Base-by-base conservation (phyloP, 129 eudicot species). In the Flaveria sonorensis region DNA sequence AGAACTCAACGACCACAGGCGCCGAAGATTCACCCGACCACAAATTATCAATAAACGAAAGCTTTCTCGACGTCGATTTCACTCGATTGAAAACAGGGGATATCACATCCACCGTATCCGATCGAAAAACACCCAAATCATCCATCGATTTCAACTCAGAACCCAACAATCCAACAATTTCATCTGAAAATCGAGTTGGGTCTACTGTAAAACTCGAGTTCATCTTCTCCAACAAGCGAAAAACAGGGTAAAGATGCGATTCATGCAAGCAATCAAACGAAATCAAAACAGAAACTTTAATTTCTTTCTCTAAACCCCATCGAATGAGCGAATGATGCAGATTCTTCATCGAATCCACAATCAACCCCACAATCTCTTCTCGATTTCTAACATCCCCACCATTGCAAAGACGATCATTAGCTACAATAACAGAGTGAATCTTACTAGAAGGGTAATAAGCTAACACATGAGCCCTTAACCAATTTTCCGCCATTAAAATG, bases 281-380 rank as follows among this genome's bases (percentile, higher is more conserved):
- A 57, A 93, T 47, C 20, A 90, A 84, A 81, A 88, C 84, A 8
- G 97, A 83, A 14, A 88, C 91, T 74, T 87, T 88, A 59, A 93
- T 93, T 8, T 88, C 88, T 24, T 65, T 83, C 32, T 90, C 84
- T 73, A 93, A 85, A 77, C 96, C 98, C 98, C 98, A 93, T 68
- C 98, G 81, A 13, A 85, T 87, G 62, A 93, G 98, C 64, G 96
- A 79, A 59, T 90, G 75, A 61, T 87, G 65, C 1, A 93, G 42
- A 83, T 93, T 93, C 76, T 87, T 85, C 70, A 89, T 16, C 1
- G 97, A 73, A 16, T 88, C 88, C 46, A 85, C 61, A 63, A 52
- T 63, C 40, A 71, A 32, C 63, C 56, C 26, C 2, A 63, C 61
- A 2, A 61, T 36, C 55, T 71, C 66, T 62, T 79, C 83, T 60